phyloP scores from a whole-genome alignment of 1,284 basidiomycete genomes.

The Pseudozyma sp. region DNA sequence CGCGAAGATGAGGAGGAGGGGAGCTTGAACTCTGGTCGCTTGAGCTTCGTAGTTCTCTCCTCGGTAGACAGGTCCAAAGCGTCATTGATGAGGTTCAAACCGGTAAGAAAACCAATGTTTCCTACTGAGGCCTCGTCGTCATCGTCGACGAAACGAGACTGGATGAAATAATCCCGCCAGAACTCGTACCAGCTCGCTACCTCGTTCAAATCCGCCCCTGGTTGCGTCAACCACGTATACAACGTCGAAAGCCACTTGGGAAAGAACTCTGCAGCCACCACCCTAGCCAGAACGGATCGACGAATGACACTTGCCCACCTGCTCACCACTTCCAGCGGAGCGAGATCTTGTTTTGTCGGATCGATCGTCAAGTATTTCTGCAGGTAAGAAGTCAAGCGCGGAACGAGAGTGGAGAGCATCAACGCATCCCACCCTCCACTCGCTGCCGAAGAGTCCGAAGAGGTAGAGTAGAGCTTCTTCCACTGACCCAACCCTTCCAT shows the following conservation, averaged over 20 bases:
- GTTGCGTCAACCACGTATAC: conserved; percentile 88
- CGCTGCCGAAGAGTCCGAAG: background rate
- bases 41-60: conserved; percentile 46
- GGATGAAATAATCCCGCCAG: conserved; percentile 86
- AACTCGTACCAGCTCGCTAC: conserved; percentile 87
- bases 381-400: conserved; percentile 83
- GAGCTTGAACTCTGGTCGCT: conserved; percentile 76
- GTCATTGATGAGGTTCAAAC: conserved; percentile 89
- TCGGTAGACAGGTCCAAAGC: conserved; percentile 78
- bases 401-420: conserved; percentile 88
- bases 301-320: conserved; percentile 82
- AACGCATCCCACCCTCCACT: conserved; percentile 86
- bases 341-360: conserved; percentile 80
- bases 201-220: conserved; percentile 84
- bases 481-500: conserved; percentile 41
- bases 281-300: conserved; percentile 46
- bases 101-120: conserved; percentile 81
- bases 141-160: conserved; percentile 71
- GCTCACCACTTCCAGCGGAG: conserved; percentile 81
- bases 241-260: conserved; percentile 94
- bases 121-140: background rate
- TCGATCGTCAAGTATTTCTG: conserved; percentile 88
- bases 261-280: conserved; percentile 85
- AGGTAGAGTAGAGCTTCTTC: conserved; percentile 32
- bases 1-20: conserved; percentile 4